These are phyloP conservation scores for Cenchrus purpureus DNA, from an alignment of 176 grass and related monocot genomes.

Conservation along the genomic window DNA sequence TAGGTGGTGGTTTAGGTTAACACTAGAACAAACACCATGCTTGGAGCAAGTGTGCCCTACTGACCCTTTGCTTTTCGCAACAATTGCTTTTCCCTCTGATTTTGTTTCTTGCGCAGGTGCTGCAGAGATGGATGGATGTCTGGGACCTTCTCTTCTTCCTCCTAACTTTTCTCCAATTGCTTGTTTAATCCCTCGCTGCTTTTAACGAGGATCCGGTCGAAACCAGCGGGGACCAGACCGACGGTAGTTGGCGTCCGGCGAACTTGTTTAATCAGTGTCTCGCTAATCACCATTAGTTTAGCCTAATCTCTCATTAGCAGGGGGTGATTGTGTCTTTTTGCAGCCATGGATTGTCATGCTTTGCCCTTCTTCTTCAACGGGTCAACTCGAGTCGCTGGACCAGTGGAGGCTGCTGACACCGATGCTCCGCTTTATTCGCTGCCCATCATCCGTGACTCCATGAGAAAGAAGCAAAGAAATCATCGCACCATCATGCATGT, in stretches of 20 bases:
- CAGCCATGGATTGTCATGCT: background rate
- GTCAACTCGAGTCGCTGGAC: background rate
- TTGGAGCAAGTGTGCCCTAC: background rate
- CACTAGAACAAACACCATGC: background rate
- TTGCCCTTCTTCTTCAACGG: background rate
- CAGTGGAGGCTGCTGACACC: conserved; percentile 1
- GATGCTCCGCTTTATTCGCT: conserved; percentile 24
- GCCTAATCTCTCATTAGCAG: no score
- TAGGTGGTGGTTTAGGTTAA: conserved; percentile 4
- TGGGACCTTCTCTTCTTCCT: conserved; percentile 31
- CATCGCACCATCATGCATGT: conserved; percentile 7
- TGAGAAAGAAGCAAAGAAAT: background rate
- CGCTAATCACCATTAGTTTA: conserved; percentile 33
- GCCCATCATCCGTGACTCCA: background rate
- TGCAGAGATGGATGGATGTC: background rate
- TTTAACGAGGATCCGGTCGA: conserved; percentile 52
- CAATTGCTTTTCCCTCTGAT: background rate
- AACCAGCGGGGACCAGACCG: conserved; percentile 37
- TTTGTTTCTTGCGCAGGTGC: conserved; percentile 6
- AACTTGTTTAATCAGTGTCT: conserved; percentile 25
- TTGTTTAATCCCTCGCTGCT: background rate
- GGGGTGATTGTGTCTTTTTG: background rate
- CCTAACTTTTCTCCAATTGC: background rate
- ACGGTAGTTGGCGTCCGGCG: conserved; percentile 46
- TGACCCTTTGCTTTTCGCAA: background rate